These are phyloP conservation scores for Verruconis gallopava DNA, from an alignment of 2,329 filamentous ascomycete species.

Conservation along the genomic window DNA sequence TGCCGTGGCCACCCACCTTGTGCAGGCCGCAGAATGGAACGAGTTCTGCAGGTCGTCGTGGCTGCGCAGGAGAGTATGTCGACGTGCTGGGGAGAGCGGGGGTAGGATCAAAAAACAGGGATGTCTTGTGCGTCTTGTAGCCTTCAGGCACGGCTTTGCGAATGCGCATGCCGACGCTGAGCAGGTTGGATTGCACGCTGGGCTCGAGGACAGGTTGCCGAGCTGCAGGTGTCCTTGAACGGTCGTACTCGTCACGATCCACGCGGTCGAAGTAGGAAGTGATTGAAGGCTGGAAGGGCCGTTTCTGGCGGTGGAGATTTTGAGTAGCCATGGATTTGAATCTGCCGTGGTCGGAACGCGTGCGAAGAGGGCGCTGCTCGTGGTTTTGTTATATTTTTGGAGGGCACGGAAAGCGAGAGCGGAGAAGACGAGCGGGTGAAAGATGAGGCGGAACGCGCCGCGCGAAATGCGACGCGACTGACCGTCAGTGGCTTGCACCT, in stretches of 20 bases:
- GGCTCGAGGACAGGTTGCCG: conserved; percentile 46
- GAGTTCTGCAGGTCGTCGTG: conserved; percentile 41
- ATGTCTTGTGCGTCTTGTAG: conserved; percentile 61
- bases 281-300: conserved; percentile 32
- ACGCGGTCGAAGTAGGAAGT: conserved; percentile 28
- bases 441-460: too few relatives aligned
- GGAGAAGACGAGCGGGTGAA: too few relatives aligned
- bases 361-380: too few relatives aligned
- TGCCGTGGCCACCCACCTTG: conserved; percentile 55
- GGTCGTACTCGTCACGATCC: conserved; percentile 12
- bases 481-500: too few relatives aligned
- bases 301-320: conserved; percentile 25
- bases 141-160: conserved; percentile 88
- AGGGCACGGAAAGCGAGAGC: too few relatives aligned
- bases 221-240: not conserved
- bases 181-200: conserved; percentile 65
- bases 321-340: not conserved
- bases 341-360: too few relatives aligned
- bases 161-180: conserved; percentile 86
- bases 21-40: conserved; percentile 71
- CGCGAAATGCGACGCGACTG: too few relatives aligned
- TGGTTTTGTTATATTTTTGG: too few relatives aligned
- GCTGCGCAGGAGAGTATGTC: not conserved
- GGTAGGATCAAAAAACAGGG: conserved; percentile 10
- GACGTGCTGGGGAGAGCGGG: not conserved